Conservation (phyloP, 345 rosid species). For the Raphanus raphanistrum region DNA sequence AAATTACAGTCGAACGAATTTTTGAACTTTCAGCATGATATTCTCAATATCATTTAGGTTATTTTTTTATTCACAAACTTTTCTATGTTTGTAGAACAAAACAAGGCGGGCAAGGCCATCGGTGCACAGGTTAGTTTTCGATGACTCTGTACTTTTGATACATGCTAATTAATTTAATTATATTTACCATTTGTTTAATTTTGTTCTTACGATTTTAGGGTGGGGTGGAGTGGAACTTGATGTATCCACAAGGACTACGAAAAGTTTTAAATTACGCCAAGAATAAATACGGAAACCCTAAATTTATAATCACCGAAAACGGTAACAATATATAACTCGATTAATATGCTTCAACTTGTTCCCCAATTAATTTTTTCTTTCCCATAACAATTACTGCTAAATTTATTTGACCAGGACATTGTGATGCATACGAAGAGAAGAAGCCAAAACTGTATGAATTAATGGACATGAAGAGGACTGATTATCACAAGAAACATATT, state of each 20-base stretch:
- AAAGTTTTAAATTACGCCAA: constrained; percentile 42
- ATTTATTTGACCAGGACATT: constrained; percentile 21
- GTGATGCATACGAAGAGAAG: constrained; percentile 29
- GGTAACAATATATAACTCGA: constrained; percentile 35
- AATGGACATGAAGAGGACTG: constrained; percentile 37
- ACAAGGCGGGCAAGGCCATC: constrained; percentile 23
- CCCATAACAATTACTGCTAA: background rate
- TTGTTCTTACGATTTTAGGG: constrained; percentile 30
- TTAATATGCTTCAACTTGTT: background rate
- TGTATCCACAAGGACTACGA: constrained; percentile 47
- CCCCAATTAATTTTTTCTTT: background rate
- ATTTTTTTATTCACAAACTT: background rate
- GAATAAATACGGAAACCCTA: constrained; percentile 38
- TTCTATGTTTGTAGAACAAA: constrained; percentile 12
- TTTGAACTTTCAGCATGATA: background rate
- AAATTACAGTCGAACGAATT: background rate
- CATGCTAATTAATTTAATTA: background rate
- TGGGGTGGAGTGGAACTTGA: constrained; percentile 36
- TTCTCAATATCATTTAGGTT: background rate
- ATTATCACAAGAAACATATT: constrained; percentile 35
- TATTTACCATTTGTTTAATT: background rate
- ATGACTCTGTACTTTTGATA: background rate
- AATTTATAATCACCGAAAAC: constrained; percentile 53
- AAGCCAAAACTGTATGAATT: constrained; percentile 22
- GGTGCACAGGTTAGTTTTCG: constrained; percentile 25